These are phyloP conservation scores for Blastobotrys mokoenaii DNA, from an alignment of 805 yeast genomes.

Conservation along the genomic window DNA sequence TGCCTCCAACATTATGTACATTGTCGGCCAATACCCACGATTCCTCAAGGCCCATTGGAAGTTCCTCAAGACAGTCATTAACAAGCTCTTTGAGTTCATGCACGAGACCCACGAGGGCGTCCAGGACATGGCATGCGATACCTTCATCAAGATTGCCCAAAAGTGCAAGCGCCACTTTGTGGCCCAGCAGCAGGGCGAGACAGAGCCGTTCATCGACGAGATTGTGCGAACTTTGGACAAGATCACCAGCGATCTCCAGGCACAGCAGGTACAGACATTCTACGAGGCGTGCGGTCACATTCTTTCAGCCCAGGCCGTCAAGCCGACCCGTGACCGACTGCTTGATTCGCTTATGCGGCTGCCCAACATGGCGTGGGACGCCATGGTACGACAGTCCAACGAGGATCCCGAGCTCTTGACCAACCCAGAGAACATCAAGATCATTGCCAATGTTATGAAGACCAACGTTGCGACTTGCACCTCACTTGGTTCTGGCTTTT, in stretches of 20 bases:
- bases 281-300: slow-evolving; percentile 96
- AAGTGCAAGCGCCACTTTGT: slow-evolving; percentile 96
- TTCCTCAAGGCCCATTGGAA: slow-evolving; percentile 98
- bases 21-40: slow-evolving; percentile 98
- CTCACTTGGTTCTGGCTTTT: slow-evolving; percentile 88
- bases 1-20: slow-evolving; percentile 99
- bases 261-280: slow-evolving; percentile 96
- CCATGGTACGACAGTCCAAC: slow-evolving; percentile 77
- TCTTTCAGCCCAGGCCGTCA: slow-evolving; percentile 74
- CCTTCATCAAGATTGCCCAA: slow-evolving; percentile 89
- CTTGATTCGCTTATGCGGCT: slow-evolving; percentile 74
- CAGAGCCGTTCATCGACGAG: slow-evolving; percentile 85
- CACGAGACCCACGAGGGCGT: slow-evolving; percentile 99
- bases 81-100: slow-evolving; percentile 95
- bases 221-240: slow-evolving; percentile 75
- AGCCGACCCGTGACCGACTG: slow-evolving; percentile 60
- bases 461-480: slow-evolving; percentile 93
- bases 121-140: slow-evolving; percentile 99
- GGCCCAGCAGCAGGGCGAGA: slow-evolving; percentile 73
- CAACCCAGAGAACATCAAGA: slow-evolving; percentile 77
- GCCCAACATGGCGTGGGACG: slow-evolving; percentile 92
- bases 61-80: slow-evolving; percentile 89
- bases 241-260: slow-evolving; percentile 86
- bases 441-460: slow-evolving; percentile 86
- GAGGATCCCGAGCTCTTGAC: slow-evolving; percentile 73